Conservation (phyloP, 441 rosid species). For the Aleurites moluccanus region DNA sequence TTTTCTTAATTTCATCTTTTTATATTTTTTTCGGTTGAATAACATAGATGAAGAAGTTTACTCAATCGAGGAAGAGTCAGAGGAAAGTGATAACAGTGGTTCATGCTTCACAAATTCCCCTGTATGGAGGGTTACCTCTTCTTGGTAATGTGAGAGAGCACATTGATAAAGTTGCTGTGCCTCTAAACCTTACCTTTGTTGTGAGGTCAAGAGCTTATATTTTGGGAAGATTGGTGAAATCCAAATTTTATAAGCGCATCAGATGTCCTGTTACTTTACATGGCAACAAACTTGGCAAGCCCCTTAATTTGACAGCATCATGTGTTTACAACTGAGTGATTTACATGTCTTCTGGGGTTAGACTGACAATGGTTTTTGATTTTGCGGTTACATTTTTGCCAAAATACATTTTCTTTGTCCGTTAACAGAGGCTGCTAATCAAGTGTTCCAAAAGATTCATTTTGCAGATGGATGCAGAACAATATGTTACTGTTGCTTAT, state of each 20-base stretch:
- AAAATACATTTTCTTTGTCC: too few species aligned
- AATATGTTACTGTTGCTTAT: too few species aligned
- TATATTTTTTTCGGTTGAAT: not conserved
- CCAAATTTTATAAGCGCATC: constrained; percentile 52
- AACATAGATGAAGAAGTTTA: constrained; percentile 74
- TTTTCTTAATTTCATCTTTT: not conserved
- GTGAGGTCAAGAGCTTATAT: constrained; percentile 76
- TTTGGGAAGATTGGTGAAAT: constrained; percentile 63
- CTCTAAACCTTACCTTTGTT: constrained; percentile 69
- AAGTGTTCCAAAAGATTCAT: too few species aligned
- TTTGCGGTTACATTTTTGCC: too few species aligned
- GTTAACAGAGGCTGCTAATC: too few species aligned
- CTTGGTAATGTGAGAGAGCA: constrained; percentile 39
- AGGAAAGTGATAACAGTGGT: constrained; percentile 48
- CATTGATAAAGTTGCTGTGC: constrained; percentile 43
- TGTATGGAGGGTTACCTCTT: constrained; percentile 69
- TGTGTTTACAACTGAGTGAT: constrained; percentile 41
- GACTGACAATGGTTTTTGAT: too few species aligned
- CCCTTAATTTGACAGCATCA: constrained; percentile 45
- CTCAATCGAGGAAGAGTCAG: constrained; percentile 55
- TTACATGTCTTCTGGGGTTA: too few species aligned
- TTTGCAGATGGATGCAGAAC: too few species aligned
- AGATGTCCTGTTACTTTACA: constrained; percentile 59
- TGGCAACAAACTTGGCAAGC: constrained; percentile 57
- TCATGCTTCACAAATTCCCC: constrained; percentile 65